These are phyloP conservation scores for Yamadazyma taylorii DNA, from an alignment of 1,139 yeast genomes.

Conservation along the genomic window DNA sequence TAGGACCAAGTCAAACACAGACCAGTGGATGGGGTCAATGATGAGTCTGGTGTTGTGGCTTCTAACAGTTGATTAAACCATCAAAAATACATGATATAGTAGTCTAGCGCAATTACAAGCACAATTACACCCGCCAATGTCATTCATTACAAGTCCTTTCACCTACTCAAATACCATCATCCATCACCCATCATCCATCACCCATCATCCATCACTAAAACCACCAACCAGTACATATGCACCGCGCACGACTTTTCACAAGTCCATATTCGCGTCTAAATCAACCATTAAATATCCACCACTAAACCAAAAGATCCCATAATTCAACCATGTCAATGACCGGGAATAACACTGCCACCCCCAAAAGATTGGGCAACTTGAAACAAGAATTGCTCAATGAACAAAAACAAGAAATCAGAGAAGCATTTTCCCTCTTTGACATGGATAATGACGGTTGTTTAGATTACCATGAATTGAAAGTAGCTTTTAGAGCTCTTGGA, in stretches of 20 bases:
- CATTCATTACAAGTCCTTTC: too few species aligned
- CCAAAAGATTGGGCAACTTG: constrained; percentile 21
- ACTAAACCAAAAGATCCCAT: not conserved
- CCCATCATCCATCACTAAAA: too few species aligned
- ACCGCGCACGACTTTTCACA: too few species aligned
- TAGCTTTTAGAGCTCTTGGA: constrained; percentile 92
- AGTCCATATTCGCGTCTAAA: too few species aligned
- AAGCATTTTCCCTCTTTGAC: constrained; percentile 91
- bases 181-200: too few species aligned
- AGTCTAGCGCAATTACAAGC: not conserved
- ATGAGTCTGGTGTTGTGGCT: too few species aligned
- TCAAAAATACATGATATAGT: too few species aligned
- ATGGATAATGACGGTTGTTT: constrained; percentile 88
- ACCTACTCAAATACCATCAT: too few species aligned
- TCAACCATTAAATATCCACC: not conserved
- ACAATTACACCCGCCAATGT: not conserved
- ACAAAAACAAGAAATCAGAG: constrained; percentile 89
- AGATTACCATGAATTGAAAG: constrained; percentile 90
- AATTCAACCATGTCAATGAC: not conserved
- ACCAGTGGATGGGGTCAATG: too few species aligned
- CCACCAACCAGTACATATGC: too few species aligned
- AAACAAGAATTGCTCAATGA: constrained; percentile 77
- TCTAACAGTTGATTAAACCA: too few species aligned
- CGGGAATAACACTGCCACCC: not conserved
- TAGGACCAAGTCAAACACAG: too few species aligned